Conservation (phyloP, 306 rosid genomes). For the Cicer arietinum region DNA sequence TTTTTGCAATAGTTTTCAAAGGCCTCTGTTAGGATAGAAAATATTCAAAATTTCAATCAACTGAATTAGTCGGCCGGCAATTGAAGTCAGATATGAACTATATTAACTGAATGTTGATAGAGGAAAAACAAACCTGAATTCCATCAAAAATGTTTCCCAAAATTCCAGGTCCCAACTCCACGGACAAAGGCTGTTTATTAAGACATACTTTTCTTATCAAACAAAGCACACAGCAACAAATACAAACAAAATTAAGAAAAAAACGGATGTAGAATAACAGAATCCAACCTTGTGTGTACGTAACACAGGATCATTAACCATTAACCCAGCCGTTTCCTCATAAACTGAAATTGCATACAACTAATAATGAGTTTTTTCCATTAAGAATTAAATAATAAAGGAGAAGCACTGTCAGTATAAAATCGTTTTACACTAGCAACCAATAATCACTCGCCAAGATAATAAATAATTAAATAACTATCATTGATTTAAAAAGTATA, state of each 20-base stretch:
- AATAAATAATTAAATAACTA: too few relatives aligned
- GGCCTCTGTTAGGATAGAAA: slow-evolving; percentile 69
- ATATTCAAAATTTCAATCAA: not conserved
- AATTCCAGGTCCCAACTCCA: slow-evolving; percentile 99
- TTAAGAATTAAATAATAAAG: too few relatives aligned
- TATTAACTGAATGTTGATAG: slow-evolving; percentile 11
- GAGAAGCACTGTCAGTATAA: too few relatives aligned
- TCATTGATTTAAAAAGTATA: too few relatives aligned
- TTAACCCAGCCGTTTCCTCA: slow-evolving; percentile 98
- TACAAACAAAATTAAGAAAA: slow-evolving; percentile 18
- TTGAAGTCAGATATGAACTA: slow-evolving; percentile 18
- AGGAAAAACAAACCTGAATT: slow-evolving; percentile 77
- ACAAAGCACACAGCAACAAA: slow-evolving; percentile 22
- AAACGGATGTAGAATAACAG: not conserved
- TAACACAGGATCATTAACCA: slow-evolving; percentile 92
- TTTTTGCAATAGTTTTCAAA: slow-evolving; percentile 93
- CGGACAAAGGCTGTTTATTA: slow-evolving; percentile 87
- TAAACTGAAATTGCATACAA: slow-evolving; percentile 66
- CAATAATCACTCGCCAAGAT: too few relatives aligned
- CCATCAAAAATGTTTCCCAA: slow-evolving; percentile 98
- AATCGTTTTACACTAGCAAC: too few relatives aligned
- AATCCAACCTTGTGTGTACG: slow-evolving; percentile 86
- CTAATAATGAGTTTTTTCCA: not conserved
- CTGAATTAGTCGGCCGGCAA: not conserved
- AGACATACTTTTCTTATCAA: slow-evolving; percentile 41